Conservation (phyloP, 2,329 filamentous ascomycete genomes). For the Apiospora aurea region DNA sequence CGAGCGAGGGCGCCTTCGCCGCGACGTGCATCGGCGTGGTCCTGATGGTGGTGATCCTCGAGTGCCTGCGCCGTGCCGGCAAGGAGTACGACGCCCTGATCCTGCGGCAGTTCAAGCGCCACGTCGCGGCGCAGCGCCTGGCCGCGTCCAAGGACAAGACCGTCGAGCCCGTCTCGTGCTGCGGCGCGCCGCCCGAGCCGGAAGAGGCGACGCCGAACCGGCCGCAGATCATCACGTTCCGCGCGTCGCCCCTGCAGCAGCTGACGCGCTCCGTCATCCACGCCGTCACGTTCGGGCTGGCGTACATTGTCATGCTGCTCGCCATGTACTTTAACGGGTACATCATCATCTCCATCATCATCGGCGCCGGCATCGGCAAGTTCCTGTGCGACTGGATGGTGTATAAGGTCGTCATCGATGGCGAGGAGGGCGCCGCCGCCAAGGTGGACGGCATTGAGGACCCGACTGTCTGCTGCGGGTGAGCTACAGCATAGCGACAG, state of each 20-base stretch:
- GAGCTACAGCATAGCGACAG: not conserved
- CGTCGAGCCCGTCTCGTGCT: slow-evolving; percentile 27
- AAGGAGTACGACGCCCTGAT: slow-evolving; percentile 52
- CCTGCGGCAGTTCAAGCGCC: slow-evolving; percentile 47
- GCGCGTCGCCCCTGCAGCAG: slow-evolving; percentile 50
- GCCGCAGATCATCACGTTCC: slow-evolving; percentile 42
- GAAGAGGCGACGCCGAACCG: slow-evolving; percentile 27
- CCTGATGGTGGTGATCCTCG: slow-evolving; percentile 48
- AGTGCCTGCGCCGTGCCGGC: slow-evolving; percentile 49
- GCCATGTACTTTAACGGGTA: slow-evolving; percentile 57
- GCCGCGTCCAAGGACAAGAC: slow-evolving; percentile 28
- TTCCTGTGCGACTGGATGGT: slow-evolving; percentile 63
- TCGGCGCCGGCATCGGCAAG: slow-evolving; percentile 59
- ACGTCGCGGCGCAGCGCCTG: slow-evolving; percentile 38
- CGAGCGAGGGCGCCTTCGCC: slow-evolving; percentile 49
- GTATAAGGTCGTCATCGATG: slow-evolving; percentile 46
- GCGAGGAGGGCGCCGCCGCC: slow-evolving; percentile 27
- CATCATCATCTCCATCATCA: slow-evolving; percentile 51
- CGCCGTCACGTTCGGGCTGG: slow-evolving; percentile 49
- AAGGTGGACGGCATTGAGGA: slow-evolving; percentile 49
- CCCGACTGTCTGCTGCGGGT: slow-evolving; percentile 55
- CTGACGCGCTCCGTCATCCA: slow-evolving; percentile 48
- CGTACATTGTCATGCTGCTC: slow-evolving; percentile 53
- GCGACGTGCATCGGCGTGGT: slow-evolving; percentile 53
- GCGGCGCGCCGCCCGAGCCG: slow-evolving; percentile 27